phyloP scores from a whole-genome alignment of 192 early-diverging fungal species.

The Podila verticillata region DNA sequence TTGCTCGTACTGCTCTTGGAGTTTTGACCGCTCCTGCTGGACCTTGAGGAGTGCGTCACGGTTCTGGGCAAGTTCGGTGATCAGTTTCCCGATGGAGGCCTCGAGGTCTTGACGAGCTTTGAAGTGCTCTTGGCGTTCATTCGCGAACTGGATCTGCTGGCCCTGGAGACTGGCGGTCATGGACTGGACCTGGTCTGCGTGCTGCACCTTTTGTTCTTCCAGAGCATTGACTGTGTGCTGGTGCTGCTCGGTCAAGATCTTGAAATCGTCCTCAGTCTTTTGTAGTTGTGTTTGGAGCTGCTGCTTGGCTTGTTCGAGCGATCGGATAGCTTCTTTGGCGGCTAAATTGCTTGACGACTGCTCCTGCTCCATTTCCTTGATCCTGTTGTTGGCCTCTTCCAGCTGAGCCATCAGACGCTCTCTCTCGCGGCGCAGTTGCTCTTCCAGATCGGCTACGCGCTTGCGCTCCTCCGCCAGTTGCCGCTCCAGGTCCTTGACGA shows the following conservation, averaged over 20 bases:
- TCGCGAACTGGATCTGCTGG: constrained; percentile 14
- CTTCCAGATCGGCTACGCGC: constrained; percentile 16
- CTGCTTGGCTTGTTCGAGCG: constrained; percentile 18
- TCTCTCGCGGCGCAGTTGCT: constrained; percentile 14
- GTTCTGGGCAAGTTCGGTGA: constrained; percentile 27
- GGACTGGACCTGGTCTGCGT: constrained; percentile 1
- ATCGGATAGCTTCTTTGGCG: constrained; percentile 2
- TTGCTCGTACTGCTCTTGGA: constrained; percentile 22
- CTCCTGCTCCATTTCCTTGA: constrained; percentile 10
- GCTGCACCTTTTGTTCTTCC: background rate
- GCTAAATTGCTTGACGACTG: background rate
- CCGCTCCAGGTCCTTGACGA: constrained; percentile 22
- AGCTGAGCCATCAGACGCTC: constrained; percentile 15
- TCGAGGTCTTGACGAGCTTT: constrained; percentile 22
- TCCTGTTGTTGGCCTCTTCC: constrained; percentile 1
- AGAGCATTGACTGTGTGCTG: background rate
- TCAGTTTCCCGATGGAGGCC: constrained; percentile 17
- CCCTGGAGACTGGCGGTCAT: constrained; percentile 27
- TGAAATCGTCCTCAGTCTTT: background rate
- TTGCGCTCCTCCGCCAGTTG: constrained; percentile 14
- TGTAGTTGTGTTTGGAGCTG: constrained; percentile 6
- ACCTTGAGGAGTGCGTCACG: constrained; percentile 20
- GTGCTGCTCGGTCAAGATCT: background rate
- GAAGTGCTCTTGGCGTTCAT: constrained; percentile 15
- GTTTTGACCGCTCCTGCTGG: constrained; percentile 1